These are phyloP conservation scores for Gonium pectorale DNA, from an alignment of 139 green algal genomes.

Conservation along the genomic window DNA sequence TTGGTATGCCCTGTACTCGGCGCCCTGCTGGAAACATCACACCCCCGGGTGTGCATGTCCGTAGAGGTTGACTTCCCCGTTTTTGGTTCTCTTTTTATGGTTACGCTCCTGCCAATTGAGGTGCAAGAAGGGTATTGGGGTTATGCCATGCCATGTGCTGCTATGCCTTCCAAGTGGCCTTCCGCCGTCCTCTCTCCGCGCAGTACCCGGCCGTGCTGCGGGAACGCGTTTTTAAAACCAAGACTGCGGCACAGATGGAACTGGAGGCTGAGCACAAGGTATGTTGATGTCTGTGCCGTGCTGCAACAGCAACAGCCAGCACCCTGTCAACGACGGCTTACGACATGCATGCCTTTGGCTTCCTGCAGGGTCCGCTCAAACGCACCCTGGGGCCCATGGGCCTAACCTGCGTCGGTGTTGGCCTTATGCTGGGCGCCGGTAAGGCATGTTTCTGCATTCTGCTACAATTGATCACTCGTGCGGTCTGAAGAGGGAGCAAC, in stretches of 20 bases:
- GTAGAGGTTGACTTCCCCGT: too few relatives aligned
- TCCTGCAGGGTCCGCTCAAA: background rate
- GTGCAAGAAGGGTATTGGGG: background rate
- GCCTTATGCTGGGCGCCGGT: slow-evolving; percentile 36
- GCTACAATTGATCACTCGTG: background rate
- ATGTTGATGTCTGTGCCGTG: background rate
- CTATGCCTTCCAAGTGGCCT: background rate
- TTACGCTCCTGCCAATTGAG: background rate
- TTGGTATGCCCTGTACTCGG: background rate
- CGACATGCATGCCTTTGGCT: background rate
- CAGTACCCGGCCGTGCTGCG: slow-evolving; percentile 1
- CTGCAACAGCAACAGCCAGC: background rate
- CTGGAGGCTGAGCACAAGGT: slow-evolving; percentile 4
- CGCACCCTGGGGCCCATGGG: slow-evolving; percentile 1
- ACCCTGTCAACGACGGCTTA: background rate
- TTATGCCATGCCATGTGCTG: background rate
- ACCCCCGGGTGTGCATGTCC: too few relatives aligned
- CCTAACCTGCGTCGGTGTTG: slow-evolving; percentile 15
- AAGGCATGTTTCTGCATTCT: background rate
- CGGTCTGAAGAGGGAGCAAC: background rate
- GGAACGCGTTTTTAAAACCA: background rate
- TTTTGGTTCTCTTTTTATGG: background rate
- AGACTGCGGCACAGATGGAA: slow-evolving; percentile 35
- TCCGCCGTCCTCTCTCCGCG: too few relatives aligned
- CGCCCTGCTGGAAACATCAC: background rate